Evolutionary conservation across 768 basidiomycete genomes (phyloP), one percentile per base, ranked within the genome.

Genomic region (Gyrodon lividus): DNA sequence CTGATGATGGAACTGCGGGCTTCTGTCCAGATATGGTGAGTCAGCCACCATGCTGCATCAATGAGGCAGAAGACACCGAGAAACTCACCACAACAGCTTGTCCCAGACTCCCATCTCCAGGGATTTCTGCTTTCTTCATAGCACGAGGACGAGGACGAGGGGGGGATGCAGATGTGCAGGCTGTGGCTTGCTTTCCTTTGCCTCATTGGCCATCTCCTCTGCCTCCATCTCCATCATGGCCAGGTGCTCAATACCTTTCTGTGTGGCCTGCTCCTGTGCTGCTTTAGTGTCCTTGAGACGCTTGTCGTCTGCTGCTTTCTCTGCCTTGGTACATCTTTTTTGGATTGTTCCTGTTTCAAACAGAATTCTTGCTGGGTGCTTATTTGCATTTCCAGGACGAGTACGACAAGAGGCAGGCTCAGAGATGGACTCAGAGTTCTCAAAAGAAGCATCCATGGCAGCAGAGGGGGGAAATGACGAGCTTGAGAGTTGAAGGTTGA

Each of bases 281-380:
- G 33, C 28, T 20, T 41, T 22, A 1, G 42, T 47, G 12, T 48
- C 51, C 16, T 28, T 40, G n/a, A 47, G 43, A 19, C 4, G 22
- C n/a, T 53, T 44, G 46, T 57, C 39, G 9, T 57, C 43, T 16
- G 24, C 48, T 19, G 51, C 51, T 31, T 50, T 52, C 38, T 57
- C 20, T 6, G 42, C 51, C 44, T 57, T 53, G 46, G 52, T 43
- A 20, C 43, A 5, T 40, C 26, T 22, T 12, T 53, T 46, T 31
- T 19, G 24, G 9, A 9, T 20, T 24, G 38, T 6, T 7, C n/a
- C 12, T 47, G 38, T 39, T 26, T 51, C 13, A 20, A 52, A 30
- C 35, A 49, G 16, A 24, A 50, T 45, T 3, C 45, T 13, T n/a
- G 48, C 56, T 12, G 56, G 56, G 13, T 44, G 52, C n/a, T 42